A percentile compares a stretch with the other conserved stretches of the same genome.
These are phyloP conservation scores for Leishmania guyanensis DNA, from an alignment of 208 protist genomes.

Conservation along the genomic window DNA sequence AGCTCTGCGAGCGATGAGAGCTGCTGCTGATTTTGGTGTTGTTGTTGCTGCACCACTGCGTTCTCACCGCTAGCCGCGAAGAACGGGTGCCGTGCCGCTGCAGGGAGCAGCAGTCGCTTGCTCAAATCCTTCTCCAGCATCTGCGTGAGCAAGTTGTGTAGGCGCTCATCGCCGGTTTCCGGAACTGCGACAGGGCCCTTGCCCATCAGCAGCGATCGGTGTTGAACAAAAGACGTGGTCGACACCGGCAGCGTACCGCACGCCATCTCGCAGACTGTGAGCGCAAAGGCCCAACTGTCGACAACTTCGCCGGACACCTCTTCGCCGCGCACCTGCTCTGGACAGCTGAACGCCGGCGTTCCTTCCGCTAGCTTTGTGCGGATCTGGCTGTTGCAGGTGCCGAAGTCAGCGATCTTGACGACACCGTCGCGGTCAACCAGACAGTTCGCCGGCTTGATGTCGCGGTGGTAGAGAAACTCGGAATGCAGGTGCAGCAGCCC, in stretches of 20 bases:
- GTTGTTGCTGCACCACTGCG: not conserved
- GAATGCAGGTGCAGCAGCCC: conserved; percentile 80
- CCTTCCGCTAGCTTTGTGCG: conserved; percentile 47
- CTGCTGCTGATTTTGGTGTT: conserved; percentile 5
- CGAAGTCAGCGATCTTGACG: conserved; percentile 91
- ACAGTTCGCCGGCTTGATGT: conserved; percentile 86
- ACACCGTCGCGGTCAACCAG: conserved; percentile 67
- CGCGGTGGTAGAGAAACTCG: conserved; percentile 81
- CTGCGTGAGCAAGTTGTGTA: conserved; percentile 53
- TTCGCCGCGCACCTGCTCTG: conserved; percentile 64
- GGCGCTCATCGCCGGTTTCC: conserved; percentile 30
- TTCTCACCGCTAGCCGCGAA: conserved; percentile 26
- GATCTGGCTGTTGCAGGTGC: conserved; percentile 70
- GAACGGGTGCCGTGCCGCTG: conserved; percentile 60
- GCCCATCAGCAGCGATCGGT: conserved; percentile 19
- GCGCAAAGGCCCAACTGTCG: conserved; percentile 92
- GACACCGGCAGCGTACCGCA: conserved; percentile 65
- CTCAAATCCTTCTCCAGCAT: conserved; percentile 79
- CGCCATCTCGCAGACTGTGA: conserved; percentile 87
- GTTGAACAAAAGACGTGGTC: conserved; percentile 22
- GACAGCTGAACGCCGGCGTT: conserved; percentile 83
- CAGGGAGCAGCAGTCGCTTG: conserved; percentile 59
- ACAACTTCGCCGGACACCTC: conserved; percentile 65
- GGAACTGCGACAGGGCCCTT: conserved; percentile 26
- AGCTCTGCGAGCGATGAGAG: conserved; percentile 25